phyloP scores from a whole-genome alignment of 495 filamentous ascomycete species.

The Aspergillus olivimuriae region DNA sequence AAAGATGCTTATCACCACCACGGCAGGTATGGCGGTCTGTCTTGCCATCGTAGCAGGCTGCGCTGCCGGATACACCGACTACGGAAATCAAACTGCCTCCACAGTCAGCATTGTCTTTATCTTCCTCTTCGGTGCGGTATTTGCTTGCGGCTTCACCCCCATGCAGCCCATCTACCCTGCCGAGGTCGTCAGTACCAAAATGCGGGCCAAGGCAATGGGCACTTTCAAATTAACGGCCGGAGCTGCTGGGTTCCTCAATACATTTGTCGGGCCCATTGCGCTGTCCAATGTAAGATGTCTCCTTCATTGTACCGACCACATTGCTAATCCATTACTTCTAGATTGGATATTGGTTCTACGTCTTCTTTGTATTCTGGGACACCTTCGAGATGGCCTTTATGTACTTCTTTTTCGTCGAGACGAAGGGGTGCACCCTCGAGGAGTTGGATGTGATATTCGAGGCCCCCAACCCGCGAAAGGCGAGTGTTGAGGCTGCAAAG shows the following conservation, averaged over 20 bases:
- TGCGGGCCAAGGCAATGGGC: slow-evolving; percentile 21
- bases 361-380: slow-evolving; percentile 13
- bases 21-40: slow-evolving; percentile 47
- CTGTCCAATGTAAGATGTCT: slow-evolving; percentile 5
- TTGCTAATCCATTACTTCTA: neutral
- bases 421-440: slow-evolving; percentile 9
- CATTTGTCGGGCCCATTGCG: slow-evolving; percentile 8
- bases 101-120: slow-evolving; percentile 52
- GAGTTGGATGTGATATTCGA: slow-evolving; percentile 9
- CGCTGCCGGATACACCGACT: slow-evolving; percentile 44
- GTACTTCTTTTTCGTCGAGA: slow-evolving; percentile 13
- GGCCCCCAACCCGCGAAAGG: slow-evolving; percentile 8
- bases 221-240: slow-evolving; percentile 12
- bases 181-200: slow-evolving; percentile 18
- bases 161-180: slow-evolving; percentile 19
- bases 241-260: slow-evolving; percentile 10
- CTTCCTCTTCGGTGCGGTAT: slow-evolving; percentile 50
- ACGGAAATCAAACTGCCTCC: slow-evolving; percentile 30
- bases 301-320: neutral
- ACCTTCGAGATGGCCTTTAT: slow-evolving; percentile 7
- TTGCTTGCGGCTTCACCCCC: slow-evolving; percentile 38
- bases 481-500: slow-evolving; percentile 4
- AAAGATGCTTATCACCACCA: slow-evolving; percentile 52
- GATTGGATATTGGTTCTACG: slow-evolving; percentile 13
- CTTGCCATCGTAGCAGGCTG: slow-evolving; percentile 51